phyloP scores from a whole-genome alignment of 1,139 yeast species.

The Hansenula lynferdii region DNA sequence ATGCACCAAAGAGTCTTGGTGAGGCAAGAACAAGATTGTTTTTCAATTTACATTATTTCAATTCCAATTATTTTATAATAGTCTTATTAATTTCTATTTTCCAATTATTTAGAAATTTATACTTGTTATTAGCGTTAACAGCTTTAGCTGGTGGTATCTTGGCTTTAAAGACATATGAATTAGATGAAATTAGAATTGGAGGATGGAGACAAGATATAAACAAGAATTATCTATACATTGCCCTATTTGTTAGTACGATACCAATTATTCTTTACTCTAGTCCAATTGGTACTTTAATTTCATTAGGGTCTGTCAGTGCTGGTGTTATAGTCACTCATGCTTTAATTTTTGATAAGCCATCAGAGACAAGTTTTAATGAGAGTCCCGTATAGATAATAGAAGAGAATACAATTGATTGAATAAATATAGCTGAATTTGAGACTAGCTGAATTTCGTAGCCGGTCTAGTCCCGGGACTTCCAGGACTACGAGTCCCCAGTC shows the following conservation, averaged over 20 bases:
- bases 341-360: slow-evolving; percentile 7
- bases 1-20: slow-evolving; percentile 8
- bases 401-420: too few relatives aligned
- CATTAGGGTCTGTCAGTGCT: not conserved
- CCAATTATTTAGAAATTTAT: slow-evolving; percentile 13
- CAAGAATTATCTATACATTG: slow-evolving; percentile 3
- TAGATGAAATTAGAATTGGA: slow-evolving; percentile 1
- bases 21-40: slow-evolving; percentile 10
- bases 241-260: slow-evolving; percentile 1
- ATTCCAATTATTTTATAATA: slow-evolving; percentile 15
- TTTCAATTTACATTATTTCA: slow-evolving; percentile 12
- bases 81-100: slow-evolving; percentile 7
- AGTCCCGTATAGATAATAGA: slow-evolving; percentile 5
- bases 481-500: too few relatives aligned
- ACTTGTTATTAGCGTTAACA: slow-evolving; percentile 9
- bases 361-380: slow-evolving; percentile 13
- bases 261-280: slow-evolving; percentile 4
- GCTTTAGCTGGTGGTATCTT: slow-evolving; percentile 3
- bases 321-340: slow-evolving; percentile 6
- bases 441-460: too few relatives aligned
- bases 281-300: slow-evolving; percentile 6
- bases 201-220: slow-evolving; percentile 1
- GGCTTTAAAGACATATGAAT: slow-evolving; percentile 1
- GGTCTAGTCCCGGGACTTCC: too few relatives aligned
- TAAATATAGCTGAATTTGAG: too few relatives aligned